A percentile compares a stretch with the other conserved stretches of the same genome.
phyloP scores from a whole-genome alignment of 306 rosid genomes.

The Lagenaria siceraria region DNA sequence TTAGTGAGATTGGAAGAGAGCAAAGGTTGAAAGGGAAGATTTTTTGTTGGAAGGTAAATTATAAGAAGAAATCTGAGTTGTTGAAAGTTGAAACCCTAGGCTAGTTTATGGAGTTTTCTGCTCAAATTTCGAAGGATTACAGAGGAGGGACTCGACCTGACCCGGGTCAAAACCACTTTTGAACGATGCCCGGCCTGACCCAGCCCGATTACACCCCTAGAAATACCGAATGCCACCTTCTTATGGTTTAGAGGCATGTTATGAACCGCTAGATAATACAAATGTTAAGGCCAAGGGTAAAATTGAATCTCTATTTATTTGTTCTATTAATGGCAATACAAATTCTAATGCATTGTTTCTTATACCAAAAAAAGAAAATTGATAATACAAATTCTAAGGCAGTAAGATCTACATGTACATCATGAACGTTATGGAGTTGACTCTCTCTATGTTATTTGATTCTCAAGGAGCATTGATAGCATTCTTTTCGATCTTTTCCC shows the following conservation, averaged over 20 bases:
- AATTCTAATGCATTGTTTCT: no score
- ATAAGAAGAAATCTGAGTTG: no score
- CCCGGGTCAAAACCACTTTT: no score
- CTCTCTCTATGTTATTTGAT: background rate
- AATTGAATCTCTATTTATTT: background rate
- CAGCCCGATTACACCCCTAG: background rate
- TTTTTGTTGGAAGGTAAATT: no score
- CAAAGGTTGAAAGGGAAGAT: no score
- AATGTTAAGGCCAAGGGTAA: background rate
- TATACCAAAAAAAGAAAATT: no score
- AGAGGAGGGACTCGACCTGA: no score
- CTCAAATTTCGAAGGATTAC: no score
- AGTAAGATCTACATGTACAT: background rate
- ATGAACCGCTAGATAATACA: background rate
- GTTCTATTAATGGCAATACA: background rate
- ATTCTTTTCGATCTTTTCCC: background rate
- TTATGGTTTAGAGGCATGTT: background rate
- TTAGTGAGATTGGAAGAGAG: no score
- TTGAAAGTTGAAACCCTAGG: no score
- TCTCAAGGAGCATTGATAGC: background rate
- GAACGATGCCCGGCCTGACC: no score
- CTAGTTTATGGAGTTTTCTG: no score
- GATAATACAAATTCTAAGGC: background rate
- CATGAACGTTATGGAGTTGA: background rate
- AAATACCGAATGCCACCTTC: background rate